Base-by-base conservation (phyloP, 164 flowering plant genomes). In the Chimonanthus salicifolius region DNA sequence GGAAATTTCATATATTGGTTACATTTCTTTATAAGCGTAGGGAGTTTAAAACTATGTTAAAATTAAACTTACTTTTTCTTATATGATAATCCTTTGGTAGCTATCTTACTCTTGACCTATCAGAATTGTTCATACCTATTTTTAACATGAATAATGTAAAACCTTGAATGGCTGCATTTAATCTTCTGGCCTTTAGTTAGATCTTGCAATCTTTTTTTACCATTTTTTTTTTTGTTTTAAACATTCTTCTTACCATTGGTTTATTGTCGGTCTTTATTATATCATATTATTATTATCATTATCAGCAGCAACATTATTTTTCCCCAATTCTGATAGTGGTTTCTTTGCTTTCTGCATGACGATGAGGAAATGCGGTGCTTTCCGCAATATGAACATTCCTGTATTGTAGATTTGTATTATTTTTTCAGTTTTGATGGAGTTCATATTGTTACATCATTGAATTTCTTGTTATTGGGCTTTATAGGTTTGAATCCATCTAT, bases 401-500 rank as follows among this genome's bases (percentile, higher is more conserved):
- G 2, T 16, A 54, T 13, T 10, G 15, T 10, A 54, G 4, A 54
- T 54, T 16, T 13, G 7, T 46, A 50, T 20, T 20, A 33, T 15
- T 48, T 16, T 4, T 63, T 67, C 49, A 49, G 58, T 6, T 62
- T 11, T 71, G 58, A 48, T 48, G 15, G 7, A 62, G 15, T 62
- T 71, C 58, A n/a, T 1, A 46, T 18, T 74, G 6, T 58, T 4
- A 54, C n/a, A 44, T 73, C 11, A 5, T 9, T 3, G 20, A 44
- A 20, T 45, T 63, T 62, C 11, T 47, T 73, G 45, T 64, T 63
- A 9, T 51, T 71, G 21, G 0, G 71, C 13, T 78, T 75, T 70
- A n/a, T 91, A 94, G 98, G 97, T 79, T 72, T 96, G 51, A 89
- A 88, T 82, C 95, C 99, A 68, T 89, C 97, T 44, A 78, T 96